Evolutionary conservation across 1,284 basidiomycete genomes (phyloP), one percentile per base, ranked within the genome.

Genomic region (Dichomitus squalens): DNA sequence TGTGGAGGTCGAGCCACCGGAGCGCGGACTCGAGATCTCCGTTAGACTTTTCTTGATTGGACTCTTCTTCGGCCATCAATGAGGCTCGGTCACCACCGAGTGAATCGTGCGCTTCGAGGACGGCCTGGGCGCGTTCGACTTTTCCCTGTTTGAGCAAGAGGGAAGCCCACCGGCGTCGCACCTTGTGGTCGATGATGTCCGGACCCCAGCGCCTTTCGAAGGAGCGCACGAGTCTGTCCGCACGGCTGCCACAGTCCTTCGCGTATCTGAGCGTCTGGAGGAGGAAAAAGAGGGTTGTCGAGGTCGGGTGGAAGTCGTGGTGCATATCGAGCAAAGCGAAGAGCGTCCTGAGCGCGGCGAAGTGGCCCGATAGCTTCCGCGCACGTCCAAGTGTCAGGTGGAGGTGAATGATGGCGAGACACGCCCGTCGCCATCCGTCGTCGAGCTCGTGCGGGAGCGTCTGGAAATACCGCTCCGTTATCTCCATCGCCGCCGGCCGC

Each of bases 131-230:
- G 52, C 87, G 78, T 59, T 80, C 80, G 53, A 75, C 64, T 35
- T 82, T 78, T 11, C 85, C 82, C 72, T 89, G 83, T 68, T 86
- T 87, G 48, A 84, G 64, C 41, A 85, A 87, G 41, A 87, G 74
- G 21, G 69, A 72, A 6, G 78, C 78, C 46, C 89, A 69, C 31
- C 85, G 81, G 53, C 83, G 79, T 61, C 80, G 77, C 16, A 91
- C 88, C 20, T 77, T 73, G 51, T 76, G 73, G 70, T 88, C 83
- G 61, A 82, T 78, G 9, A 86, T 72, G 20, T 67, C 67, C 23
- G 68, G 48, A 16, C 87, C 87, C 84, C 85, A 90, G 61, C 76
- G 74, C 47, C 67, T 66, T 61, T 73, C 72, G 69, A 86, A 89
- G 41, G 68, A 64, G 39, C 64, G 62, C 25, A 84, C 68, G 34